phyloP scores from a whole-genome alignment of 495 filamentous ascomycete species.

The Aspergillus sparsus region DNA sequence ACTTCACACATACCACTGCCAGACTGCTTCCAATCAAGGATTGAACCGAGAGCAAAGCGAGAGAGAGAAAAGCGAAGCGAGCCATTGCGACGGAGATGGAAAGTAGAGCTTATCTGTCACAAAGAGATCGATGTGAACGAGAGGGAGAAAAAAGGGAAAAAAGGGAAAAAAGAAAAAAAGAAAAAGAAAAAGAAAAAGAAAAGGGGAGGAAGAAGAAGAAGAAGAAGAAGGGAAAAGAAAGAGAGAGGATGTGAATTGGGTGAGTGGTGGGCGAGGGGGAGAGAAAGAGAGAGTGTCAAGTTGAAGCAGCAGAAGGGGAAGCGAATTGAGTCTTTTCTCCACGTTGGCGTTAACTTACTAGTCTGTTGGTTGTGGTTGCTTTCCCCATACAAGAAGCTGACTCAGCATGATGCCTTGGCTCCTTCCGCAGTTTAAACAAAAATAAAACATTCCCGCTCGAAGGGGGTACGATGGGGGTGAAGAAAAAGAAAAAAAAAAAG shows the following conservation, averaged over 20 bases:
- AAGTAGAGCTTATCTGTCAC: constrained; percentile 18
- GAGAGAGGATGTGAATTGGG: neutral
- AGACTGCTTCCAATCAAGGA: constrained; percentile 62
- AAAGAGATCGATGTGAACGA: neutral
- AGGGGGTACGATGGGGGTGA: neutral
- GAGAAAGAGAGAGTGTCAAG: neutral
- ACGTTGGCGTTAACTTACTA: constrained; percentile 21
- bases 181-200: neutral
- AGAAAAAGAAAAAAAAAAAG: neutral
- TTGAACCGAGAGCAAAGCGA: constrained; percentile 71
- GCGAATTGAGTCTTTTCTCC: constrained; percentile 22
- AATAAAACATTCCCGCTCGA: neutral
- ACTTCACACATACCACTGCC: constrained; percentile 56
- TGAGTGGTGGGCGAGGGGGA: no score
- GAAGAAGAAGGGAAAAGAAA: neutral
- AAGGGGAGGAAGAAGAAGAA: neutral
- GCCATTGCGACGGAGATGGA: constrained; percentile 58
- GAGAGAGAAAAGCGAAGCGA: constrained; percentile 67
- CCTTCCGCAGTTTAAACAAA: neutral
- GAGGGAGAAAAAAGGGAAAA: constrained; percentile 24
- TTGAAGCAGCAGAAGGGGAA: constrained; percentile 15
- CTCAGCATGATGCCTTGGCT: constrained; percentile 4
- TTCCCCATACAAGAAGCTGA: constrained; percentile 6
- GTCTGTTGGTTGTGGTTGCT: neutral
- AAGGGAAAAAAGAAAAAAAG: constrained; percentile 18